These are phyloP conservation scores for Perkinsela sp. DNA, from an alignment of 208 protist genomes.

Conservation along the genomic window DNA sequence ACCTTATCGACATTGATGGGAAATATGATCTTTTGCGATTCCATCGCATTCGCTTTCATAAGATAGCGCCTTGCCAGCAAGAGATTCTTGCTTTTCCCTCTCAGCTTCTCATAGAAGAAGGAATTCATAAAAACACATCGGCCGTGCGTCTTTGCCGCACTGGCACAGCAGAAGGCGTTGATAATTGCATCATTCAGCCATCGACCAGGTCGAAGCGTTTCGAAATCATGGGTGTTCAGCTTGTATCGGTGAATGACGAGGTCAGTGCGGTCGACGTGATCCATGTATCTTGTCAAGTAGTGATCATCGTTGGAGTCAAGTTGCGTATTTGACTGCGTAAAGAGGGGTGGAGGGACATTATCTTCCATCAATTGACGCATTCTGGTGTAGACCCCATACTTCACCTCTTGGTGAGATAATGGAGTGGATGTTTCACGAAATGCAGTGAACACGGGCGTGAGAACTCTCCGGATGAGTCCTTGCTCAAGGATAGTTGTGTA, in stretches of 20 bases:
- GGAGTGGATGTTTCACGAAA: too few relatives aligned
- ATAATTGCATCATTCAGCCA: background rate
- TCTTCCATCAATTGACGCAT: too few relatives aligned
- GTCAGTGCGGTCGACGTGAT: background rate
- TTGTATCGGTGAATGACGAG: background rate
- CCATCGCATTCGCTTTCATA: background rate
- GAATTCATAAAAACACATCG: background rate
- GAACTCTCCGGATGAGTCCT: too few relatives aligned
- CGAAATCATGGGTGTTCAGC: background rate
- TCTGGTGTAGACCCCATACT: too few relatives aligned
- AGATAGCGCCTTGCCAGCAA: background rate
- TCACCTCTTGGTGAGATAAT: too few relatives aligned
- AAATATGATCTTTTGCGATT: background rate
- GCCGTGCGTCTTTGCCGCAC: background rate
- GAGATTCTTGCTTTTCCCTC: background rate
- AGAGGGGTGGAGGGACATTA: too few relatives aligned
- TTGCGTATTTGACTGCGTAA: too few relatives aligned
- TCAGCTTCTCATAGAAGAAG: background rate
- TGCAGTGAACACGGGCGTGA: too few relatives aligned
- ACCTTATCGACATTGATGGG: background rate
- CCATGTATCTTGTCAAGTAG: too few relatives aligned
- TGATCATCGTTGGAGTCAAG: too few relatives aligned
- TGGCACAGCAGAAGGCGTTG: background rate
- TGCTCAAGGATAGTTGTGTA: too few relatives aligned
- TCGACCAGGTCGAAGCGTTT: background rate